phyloP scores from a whole-genome alignment of 2,329 filamentous ascomycete genomes.

The Fusarium sp. region DNA sequence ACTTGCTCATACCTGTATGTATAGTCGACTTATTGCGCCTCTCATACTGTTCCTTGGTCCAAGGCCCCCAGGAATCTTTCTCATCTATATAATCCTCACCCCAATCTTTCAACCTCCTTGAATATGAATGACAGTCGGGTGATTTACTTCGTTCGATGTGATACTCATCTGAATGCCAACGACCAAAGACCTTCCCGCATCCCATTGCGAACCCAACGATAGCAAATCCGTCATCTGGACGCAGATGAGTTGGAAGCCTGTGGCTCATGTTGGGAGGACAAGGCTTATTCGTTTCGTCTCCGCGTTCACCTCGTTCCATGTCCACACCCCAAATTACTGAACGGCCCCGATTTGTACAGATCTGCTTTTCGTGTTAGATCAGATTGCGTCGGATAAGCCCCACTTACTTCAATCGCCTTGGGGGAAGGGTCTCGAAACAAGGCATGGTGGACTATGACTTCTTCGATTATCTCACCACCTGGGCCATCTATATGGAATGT shows the following conservation, averaged over 20 bases:
- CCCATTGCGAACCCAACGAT: background rate
- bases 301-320: rapidly evolving
- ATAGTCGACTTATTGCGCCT: rapidly evolving
- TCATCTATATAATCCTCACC: background rate
- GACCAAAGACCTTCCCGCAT: background rate
- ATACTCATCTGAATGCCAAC: background rate
- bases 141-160: background rate
- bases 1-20: background rate
- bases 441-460: too few species aligned
- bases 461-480: too few species aligned
- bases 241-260: rapidly evolving
- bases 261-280: too few species aligned
- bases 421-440: background rate
- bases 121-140: background rate
- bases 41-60: background rate
- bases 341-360: background rate
- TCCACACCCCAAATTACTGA: background rate
- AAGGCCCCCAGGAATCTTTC: rapidly evolving
- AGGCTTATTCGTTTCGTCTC: rapidly evolving
- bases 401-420: background rate
- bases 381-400: rapidly evolving
- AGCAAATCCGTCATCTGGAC: background rate
- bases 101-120: background rate
- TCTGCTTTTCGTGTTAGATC: background rate
- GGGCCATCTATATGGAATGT: too few species aligned